These are phyloP conservation scores for Talaromyces albobiverticillius DNA, from an alignment of 2,329 filamentous ascomycete genomes.

Conservation along the genomic window DNA sequence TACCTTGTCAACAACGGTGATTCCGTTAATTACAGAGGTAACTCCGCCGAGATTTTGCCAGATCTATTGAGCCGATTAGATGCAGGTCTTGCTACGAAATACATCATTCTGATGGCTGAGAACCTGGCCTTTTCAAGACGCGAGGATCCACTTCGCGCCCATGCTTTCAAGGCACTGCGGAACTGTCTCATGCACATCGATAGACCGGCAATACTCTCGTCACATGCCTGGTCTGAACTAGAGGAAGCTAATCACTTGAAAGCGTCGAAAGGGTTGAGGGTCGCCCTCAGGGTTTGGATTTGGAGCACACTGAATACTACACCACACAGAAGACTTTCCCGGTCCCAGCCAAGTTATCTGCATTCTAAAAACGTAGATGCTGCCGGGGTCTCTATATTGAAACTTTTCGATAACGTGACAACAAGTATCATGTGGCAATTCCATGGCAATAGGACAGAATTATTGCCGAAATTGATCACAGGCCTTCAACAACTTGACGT, in stretches of 20 bases:
- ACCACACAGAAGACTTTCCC: slow-evolving; percentile 20
- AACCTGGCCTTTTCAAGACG: slow-evolving; percentile 23
- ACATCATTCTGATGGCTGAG: slow-evolving; percentile 34
- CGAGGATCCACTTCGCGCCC: slow-evolving; percentile 11
- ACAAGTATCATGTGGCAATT: slow-evolving; percentile 14
- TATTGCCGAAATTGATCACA: slow-evolving; percentile 26
- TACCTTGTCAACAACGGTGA: background rate
- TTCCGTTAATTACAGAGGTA: background rate
- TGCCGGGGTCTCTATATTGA: slow-evolving; percentile 24
- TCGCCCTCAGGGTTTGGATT: slow-evolving; percentile 33
- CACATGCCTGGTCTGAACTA: slow-evolving; percentile 26
- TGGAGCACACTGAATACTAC: slow-evolving; percentile 26
- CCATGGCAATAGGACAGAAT: slow-evolving; percentile 17
- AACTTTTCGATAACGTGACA: slow-evolving; percentile 24
- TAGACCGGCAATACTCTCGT: slow-evolving; percentile 21
- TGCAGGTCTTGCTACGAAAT: slow-evolving; percentile 23
- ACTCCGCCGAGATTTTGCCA: background rate
- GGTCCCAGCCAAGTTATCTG: slow-evolving; percentile 12
- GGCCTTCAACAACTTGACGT: slow-evolving; percentile 28
- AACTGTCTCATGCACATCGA: slow-evolving; percentile 23
- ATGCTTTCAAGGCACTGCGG: slow-evolving; percentile 30
- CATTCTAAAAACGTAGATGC: slow-evolving; percentile 20
- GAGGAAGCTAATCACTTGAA: background rate
- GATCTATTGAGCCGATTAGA: slow-evolving; percentile 21
- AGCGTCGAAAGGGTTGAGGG: slow-evolving; percentile 15